A percentile compares a stretch with the other conserved stretches of the same genome.
These are phyloP conservation scores for Nitzschia sp. DNA, from an alignment of 108 stramenopile genomes.

Conservation along the genomic window DNA sequence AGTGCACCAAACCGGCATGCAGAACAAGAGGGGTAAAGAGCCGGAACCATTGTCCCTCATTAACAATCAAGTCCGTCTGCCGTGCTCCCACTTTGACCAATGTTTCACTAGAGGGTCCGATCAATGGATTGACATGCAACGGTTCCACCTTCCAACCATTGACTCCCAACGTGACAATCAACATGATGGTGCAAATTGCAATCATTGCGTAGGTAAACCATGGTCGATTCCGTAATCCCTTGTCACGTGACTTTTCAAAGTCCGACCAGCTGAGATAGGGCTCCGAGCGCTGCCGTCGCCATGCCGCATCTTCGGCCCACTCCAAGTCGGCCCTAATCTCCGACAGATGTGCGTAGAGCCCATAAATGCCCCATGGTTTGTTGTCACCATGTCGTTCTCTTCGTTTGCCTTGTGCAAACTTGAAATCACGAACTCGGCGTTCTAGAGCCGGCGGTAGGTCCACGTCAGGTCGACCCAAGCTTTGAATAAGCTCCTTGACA, in stretches of 20 bases:
- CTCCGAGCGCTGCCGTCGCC: slow-evolving; percentile 61
- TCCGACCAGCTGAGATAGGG: slow-evolving; percentile 76
- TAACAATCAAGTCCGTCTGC: slow-evolving; percentile 79
- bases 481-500: slow-evolving; percentile 34
- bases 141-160: slow-evolving; percentile 87
- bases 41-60: slow-evolving; percentile 85
- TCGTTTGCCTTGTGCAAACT: slow-evolving; percentile 83
- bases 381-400: slow-evolving; percentile 69
- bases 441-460: slow-evolving; percentile 45
- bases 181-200: slow-evolving; percentile 57
- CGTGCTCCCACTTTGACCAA: slow-evolving; percentile 87
- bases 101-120: slow-evolving; percentile 86
- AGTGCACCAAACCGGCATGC: slow-evolving; percentile 95
- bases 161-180: slow-evolving; percentile 63
- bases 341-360: slow-evolving; percentile 73
- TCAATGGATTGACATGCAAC: slow-evolving; percentile 84
- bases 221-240: slow-evolving; percentile 49
- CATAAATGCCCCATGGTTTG: slow-evolving; percentile 72
- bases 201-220: slow-evolving; percentile 74
- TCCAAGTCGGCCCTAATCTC: slow-evolving; percentile 75
- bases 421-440: slow-evolving; percentile 77
- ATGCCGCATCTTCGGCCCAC: slow-evolving; percentile 90
- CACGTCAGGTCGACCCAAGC: slow-evolving; percentile 54
- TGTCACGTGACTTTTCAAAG: slow-evolving; percentile 54
- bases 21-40: slow-evolving; percentile 90